A percentile compares a stretch with the other conserved stretches of the same genome.
Evolutionary conservation across 257 asterid genomes (phyloP).

Genomic region (Catharanthus roseus): DNA sequence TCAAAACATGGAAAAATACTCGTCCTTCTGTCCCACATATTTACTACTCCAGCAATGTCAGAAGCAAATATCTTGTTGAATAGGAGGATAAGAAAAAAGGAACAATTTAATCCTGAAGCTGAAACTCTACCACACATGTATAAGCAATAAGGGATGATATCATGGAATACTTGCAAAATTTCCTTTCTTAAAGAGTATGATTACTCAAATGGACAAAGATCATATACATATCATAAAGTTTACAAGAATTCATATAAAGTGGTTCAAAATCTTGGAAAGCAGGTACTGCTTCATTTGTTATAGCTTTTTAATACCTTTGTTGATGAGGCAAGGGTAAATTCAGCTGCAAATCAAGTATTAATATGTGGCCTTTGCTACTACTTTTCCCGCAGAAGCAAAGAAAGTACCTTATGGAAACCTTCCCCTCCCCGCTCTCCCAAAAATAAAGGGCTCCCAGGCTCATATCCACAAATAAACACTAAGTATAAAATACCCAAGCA

Average conservation of each 20-base stretch:
- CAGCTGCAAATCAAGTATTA: not conserved
- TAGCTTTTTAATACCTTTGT: not conserved
- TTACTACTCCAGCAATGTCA: conserved; percentile 65
- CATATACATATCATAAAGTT: not conserved
- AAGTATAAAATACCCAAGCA: not conserved
- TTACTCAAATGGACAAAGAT: not conserved
- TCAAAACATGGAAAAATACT: conserved; percentile 70
- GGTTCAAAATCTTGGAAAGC: not conserved
- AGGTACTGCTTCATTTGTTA: not conserved
- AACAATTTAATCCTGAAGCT: not conserved
- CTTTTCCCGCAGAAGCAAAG: not conserved
- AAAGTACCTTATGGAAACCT: not conserved
- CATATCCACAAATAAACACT: not conserved
- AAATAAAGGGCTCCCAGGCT: not conserved
- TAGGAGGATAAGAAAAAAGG: not conserved
- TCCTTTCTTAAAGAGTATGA: not conserved
- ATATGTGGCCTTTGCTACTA: not conserved
- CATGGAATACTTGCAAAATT: not conserved
- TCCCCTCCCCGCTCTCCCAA: not conserved
- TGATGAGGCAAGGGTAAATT: not conserved
- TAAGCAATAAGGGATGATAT: not conserved
- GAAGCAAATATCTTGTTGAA: conserved; percentile 77
- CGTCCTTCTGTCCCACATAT: conserved; percentile 91
- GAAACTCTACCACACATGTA: not conserved
- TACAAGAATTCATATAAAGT: not conserved